Conservation (phyloP, 768 basidiomycete genomes). For the Trametopsis cervina region DNA sequence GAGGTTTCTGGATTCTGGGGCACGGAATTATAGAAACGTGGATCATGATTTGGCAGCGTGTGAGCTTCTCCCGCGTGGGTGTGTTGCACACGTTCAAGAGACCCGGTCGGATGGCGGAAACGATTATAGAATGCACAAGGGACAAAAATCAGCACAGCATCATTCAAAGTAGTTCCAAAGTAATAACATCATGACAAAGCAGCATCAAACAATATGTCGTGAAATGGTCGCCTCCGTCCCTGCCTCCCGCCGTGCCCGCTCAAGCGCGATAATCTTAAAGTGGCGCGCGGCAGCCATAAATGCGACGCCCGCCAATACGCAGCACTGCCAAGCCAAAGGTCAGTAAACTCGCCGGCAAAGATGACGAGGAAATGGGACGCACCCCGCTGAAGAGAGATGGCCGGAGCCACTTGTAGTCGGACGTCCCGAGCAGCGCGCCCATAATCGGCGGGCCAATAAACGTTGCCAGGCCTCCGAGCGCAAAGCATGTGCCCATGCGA, state of each 20-base stretch:
- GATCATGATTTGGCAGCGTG: too few species aligned
- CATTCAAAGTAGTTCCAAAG: too few species aligned
- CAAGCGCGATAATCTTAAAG: background rate
- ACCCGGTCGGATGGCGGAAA: too few species aligned
- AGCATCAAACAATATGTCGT: background rate
- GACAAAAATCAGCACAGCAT: too few species aligned
- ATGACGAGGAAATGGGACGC: slow-evolving; percentile 4
- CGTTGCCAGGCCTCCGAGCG: slow-evolving; percentile 16
- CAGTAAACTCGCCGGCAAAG: background rate
- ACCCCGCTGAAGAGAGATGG: slow-evolving; percentile 20
- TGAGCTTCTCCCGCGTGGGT: too few species aligned
- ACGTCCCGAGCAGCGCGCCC: slow-evolving; percentile 16
- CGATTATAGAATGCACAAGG: too few species aligned
- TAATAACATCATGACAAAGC: too few species aligned
- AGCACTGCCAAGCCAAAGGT: background rate
- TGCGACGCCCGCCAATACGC: background rate
- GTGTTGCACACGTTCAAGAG: too few species aligned
- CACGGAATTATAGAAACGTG: too few species aligned
- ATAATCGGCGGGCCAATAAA: slow-evolving; percentile 19
- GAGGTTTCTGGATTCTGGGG: too few species aligned
- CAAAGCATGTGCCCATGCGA: slow-evolving; percentile 18
- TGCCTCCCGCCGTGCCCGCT: background rate
- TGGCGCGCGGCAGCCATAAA: background rate
- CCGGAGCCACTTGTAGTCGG: background rate
- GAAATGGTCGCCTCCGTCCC: background rate